phyloP scores from a whole-genome alignment of 257 asterid genomes.

The Ilex aquifolium region DNA sequence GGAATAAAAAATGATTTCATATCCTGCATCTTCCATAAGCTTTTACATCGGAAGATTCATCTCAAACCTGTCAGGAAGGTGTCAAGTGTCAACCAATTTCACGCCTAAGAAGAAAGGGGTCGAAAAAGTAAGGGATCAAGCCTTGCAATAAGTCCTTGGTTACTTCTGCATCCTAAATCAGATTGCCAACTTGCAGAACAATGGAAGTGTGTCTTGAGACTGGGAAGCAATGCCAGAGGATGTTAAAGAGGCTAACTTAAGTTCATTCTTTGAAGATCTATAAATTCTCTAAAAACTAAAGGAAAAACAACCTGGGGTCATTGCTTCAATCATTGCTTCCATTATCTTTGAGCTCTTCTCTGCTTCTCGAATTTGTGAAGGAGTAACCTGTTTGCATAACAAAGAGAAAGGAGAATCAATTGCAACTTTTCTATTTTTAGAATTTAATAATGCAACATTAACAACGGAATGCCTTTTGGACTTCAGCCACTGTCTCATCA shows the following conservation, averaged over 20 bases:
- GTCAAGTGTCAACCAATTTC: too few relatives aligned
- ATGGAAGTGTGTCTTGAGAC: not conserved
- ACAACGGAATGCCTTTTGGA: too few relatives aligned
- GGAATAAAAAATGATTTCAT: not conserved
- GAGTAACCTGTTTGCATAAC: slow-evolving; percentile 67
- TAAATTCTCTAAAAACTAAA: not conserved
- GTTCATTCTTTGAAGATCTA: not conserved
- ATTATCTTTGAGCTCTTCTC: slow-evolving; percentile 75
- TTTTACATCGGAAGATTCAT: too few relatives aligned
- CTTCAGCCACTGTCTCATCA: not conserved
- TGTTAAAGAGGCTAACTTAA: slow-evolving; percentile 10
- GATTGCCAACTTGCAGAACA: too few relatives aligned
- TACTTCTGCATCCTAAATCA: too few relatives aligned
- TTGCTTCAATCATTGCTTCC: slow-evolving; percentile 96
- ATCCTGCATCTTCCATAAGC: not conserved
- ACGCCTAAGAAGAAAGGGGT: too few relatives aligned
- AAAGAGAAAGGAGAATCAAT: not conserved
- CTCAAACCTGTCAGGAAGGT: too few relatives aligned
- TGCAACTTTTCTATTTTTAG: not conserved
- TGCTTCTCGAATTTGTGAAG: slow-evolving; percentile 97
- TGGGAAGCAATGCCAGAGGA: not conserved
- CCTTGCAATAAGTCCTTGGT: too few relatives aligned
- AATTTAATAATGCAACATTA: too few relatives aligned
- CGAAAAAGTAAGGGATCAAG: too few relatives aligned
- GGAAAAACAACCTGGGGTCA: slow-evolving; percentile 69